Percentiles rank a stretch among this genome's conserved stretches.
phyloP scores from a whole-genome alignment of 129 eudicot genomes.

The Glebionis coronaria region DNA sequence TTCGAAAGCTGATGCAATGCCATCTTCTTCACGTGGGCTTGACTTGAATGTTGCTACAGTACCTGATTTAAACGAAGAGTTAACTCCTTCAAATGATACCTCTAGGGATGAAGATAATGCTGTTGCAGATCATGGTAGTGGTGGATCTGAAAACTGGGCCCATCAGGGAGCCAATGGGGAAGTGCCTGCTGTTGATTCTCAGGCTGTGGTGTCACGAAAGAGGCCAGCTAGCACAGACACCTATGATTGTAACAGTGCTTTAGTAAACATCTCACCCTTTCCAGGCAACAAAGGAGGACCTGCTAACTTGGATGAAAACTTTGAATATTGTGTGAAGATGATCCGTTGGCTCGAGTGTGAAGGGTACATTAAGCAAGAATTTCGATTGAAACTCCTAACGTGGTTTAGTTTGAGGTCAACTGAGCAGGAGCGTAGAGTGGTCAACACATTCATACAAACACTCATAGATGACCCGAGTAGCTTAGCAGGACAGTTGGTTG shows the following conservation, averaged over 20 bases:
- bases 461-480: slow-evolving; percentile 75
- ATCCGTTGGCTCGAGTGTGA: slow-evolving; percentile 76
- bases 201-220: slow-evolving; percentile 32
- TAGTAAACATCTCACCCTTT: slow-evolving; percentile 55
- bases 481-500: slow-evolving; percentile 82
- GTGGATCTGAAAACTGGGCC: slow-evolving; percentile 59
- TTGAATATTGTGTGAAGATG: slow-evolving; percentile 66
- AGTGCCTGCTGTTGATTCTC: slow-evolving; percentile 56
- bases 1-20: slow-evolving; percentile 26
- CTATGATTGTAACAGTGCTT: slow-evolving; percentile 63
- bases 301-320: slow-evolving; percentile 50
- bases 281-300: slow-evolving; percentile 24
- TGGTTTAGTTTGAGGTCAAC: slow-evolving; percentile 91
- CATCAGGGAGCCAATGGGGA: slow-evolving; percentile 37
- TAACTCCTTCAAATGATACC: slow-evolving; percentile 53
- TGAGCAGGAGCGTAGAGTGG: slow-evolving; percentile 82
- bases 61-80: slow-evolving; percentile 76
- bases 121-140: slow-evolving; percentile 58
- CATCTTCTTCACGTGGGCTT: slow-evolving; percentile 53
- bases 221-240: slow-evolving; percentile 53
- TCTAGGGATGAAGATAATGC: slow-evolving; percentile 48
- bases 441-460: slow-evolving; percentile 67
- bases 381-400: slow-evolving; percentile 67
- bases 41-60: slow-evolving; percentile 73
- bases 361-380: slow-evolving; percentile 62